Evolutionary conservation across 208 protist species (phyloP), one percentile per base, ranked within the genome.

Genomic region (Porcisia deanei): DNA sequence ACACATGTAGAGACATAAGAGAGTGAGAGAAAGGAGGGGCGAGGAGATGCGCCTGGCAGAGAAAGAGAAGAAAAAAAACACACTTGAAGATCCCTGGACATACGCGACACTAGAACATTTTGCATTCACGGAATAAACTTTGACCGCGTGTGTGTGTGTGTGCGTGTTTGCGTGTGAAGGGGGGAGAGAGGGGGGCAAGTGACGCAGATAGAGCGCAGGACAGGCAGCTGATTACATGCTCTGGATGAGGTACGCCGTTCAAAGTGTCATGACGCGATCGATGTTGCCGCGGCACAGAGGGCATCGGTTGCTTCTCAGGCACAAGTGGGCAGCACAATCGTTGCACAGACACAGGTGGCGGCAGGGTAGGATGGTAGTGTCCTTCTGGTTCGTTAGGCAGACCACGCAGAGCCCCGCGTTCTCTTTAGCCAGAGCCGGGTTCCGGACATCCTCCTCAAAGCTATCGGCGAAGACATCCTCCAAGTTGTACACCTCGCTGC

Each of bases 331-430:
- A 2, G 93, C 94, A 74, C 97, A 98, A 43, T 92, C 91, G 67
- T 85, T 69, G 84, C 97, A 98, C 5, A 98, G 74, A 59, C 95
- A 98, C 91, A 98, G 90, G 73, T 98, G 96, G 0, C 97, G 86
- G 79, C 97, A 98, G 10, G 97, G 97, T 41, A 98, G 80, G n/a
- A 98, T 82, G 12, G 87, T 92, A 10, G 94, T 98, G 77, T 98
- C 85, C 63, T 87, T 86, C 20, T 64, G 71, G 34, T 96, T 96
- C 8, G 82, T 85, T 18, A 98, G 81, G 75, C 97, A 98, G 55
- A 98, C 84, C 1, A 97, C 93, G 72, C 97, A 98, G 64, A 90
- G 43, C 14, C 83, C 73, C 14, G 53, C 71, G 12, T 88, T 84
- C 20, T 84, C 75, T 18, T 85, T 81, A 16, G 85, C 84, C 14